Percentiles rank a stretch among this genome's conserved stretches.
Evolutionary conservation across 2,329 filamentous ascomycete genomes (phyloP).

Genomic region (Colletotrichum tamarilloi): DNA sequence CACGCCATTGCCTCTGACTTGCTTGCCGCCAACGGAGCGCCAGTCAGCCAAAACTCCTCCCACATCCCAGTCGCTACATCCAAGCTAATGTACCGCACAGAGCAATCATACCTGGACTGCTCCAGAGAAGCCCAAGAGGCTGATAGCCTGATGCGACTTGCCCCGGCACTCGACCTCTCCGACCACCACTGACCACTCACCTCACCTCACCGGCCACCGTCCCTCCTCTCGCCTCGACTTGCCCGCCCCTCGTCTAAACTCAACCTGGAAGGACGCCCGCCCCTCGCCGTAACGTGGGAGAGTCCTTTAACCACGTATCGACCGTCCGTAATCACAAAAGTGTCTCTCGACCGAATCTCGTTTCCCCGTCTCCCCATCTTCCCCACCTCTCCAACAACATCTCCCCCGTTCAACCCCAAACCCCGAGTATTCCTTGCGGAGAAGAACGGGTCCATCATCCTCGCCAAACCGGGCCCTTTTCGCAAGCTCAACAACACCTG

Average conservation of each 20-base stretch:
- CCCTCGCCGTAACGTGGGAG: not conserved
- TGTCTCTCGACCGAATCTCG: not conserved
- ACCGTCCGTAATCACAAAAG: not conserved
- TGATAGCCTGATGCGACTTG: constrained; percentile 25
- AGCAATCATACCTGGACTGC: not conserved
- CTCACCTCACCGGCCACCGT: not conserved
- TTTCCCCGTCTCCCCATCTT: not conserved
- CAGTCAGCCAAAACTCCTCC: not conserved
- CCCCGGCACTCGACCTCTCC: constrained; percentile 17
- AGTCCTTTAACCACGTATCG: not conserved
- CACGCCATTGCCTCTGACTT: not conserved
- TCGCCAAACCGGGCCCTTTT: constrained; percentile 27
- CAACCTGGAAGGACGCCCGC: not conserved
- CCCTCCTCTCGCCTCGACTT: constrained; percentile 10
- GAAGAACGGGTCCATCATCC: constrained; percentile 17
- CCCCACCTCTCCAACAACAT: constrained; percentile 18
- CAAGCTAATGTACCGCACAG: constrained; percentile 2
- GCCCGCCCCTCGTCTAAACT: not conserved
- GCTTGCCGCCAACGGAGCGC: not conserved
- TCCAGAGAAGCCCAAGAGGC: constrained; percentile 1
- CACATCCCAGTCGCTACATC: not conserved
- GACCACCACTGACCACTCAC: constrained; percentile 4
- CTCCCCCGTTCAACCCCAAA: constrained; percentile 24
- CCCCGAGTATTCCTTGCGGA: constrained; percentile 30
- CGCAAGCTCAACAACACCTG: constrained; percentile 17